Evolutionary conservation across 208 protist genomes (phyloP).

Genomic region (Leishmania amazonensis): DNA sequence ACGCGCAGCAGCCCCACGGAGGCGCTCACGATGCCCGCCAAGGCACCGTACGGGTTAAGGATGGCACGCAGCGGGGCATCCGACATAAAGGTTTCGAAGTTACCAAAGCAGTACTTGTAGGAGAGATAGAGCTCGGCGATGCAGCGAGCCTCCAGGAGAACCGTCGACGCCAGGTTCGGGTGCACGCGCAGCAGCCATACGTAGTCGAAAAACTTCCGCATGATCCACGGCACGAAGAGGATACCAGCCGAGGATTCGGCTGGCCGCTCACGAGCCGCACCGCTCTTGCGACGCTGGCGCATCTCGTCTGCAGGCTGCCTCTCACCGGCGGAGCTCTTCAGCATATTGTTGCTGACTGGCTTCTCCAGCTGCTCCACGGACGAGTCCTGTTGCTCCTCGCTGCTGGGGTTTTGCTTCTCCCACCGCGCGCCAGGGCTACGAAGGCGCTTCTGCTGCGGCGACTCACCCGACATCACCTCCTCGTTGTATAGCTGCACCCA

Average conservation of each 20-base stretch:
- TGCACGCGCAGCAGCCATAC: conserved; percentile 79
- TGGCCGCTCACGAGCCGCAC: background rate
- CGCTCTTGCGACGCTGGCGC: background rate
- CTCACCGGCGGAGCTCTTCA: background rate
- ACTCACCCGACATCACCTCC: conserved; percentile 23
- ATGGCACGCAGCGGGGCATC: conserved; percentile 66
- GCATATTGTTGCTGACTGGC: background rate
- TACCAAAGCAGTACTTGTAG: conserved; percentile 83
- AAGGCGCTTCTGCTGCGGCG: conserved; percentile 1
- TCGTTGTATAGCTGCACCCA: conserved; percentile 51
- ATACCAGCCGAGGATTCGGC: conserved; percentile 33
- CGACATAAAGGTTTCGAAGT: conserved; percentile 53
- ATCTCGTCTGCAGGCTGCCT: background rate
- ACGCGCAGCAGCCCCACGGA: conserved; percentile 71
- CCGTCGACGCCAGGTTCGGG: conserved; percentile 67
- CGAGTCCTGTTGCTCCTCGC: background rate
- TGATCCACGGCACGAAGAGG: conserved; percentile 72
- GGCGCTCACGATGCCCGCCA: conserved; percentile 73
- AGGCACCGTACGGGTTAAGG: conserved; percentile 54
- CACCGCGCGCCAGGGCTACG: conserved; percentile 2
- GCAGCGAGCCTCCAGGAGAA: conserved; percentile 82
- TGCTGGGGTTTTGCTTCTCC: conserved; percentile 15
- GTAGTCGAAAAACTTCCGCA: conserved; percentile 82
- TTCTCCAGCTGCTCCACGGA: conserved; percentile 1
- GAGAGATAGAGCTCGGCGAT: conserved; percentile 77